These are phyloP conservation scores for Torrubiella hemipterigena DNA, from an alignment of 2,329 filamentous ascomycete species.

Conservation along the genomic window DNA sequence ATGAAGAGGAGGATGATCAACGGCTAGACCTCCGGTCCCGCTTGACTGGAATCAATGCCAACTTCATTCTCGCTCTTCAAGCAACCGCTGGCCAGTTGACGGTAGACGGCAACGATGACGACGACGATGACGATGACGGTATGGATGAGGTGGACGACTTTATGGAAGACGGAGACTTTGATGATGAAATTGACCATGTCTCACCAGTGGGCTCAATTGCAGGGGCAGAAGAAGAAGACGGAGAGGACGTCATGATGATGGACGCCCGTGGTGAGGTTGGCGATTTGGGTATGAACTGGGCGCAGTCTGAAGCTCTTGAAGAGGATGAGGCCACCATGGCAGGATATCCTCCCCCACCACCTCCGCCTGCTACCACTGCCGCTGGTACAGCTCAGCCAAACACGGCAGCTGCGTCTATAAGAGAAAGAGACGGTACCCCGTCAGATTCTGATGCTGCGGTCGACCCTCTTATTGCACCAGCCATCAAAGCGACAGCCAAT, in stretches of 20 bases:
- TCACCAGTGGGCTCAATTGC: conserved; percentile 18
- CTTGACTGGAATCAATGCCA: conserved; percentile 20
- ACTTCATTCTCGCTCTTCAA: conserved; percentile 24
- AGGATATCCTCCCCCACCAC: conserved; percentile 55
- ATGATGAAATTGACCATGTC: conserved; percentile 22
- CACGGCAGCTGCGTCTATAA: conserved; percentile 24
- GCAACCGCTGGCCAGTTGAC: conserved; percentile 15
- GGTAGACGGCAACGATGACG: conserved; percentile 15
- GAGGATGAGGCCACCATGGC: conserved; percentile 67
- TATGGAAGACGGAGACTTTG: conserved; percentile 29
- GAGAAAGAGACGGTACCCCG: conserved; percentile 51
- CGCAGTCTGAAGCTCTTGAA: conserved; percentile 52
- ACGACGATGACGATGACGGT: conserved; percentile 16
- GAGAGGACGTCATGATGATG: conserved; percentile 47
- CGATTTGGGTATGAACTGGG: conserved; percentile 39
- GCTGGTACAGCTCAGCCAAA: conserved; percentile 17
- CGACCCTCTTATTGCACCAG: conserved; percentile 51
- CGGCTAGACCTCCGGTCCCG: conserved; percentile 24
- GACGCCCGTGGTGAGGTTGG: conserved; percentile 33
- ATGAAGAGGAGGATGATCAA: conserved; percentile 35
- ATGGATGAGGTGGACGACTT: conserved; percentile 20
- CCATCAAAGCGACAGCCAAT: conserved; percentile 50
- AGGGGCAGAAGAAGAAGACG: conserved; percentile 34
- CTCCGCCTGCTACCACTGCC: conserved; percentile 46
- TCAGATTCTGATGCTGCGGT: conserved; percentile 59